phyloP scores from a whole-genome alignment of 495 filamentous ascomycete species.

The Hyaloscypha bicolor region DNA sequence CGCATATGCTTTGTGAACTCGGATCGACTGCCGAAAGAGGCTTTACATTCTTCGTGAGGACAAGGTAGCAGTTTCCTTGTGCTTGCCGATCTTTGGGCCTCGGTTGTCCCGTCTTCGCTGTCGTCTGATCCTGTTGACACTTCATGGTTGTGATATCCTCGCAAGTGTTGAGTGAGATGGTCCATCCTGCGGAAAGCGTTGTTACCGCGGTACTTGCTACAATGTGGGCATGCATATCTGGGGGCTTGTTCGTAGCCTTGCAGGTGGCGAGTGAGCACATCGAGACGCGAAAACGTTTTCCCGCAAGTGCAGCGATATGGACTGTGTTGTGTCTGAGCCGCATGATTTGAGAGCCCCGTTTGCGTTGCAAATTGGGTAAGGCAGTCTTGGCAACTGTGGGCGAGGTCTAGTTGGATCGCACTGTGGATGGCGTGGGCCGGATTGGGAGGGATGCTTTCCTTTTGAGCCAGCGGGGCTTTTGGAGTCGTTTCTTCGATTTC shows the following conservation, averaged over 20 bases:
- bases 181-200: background rate
- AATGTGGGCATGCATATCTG: background rate
- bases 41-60: background rate
- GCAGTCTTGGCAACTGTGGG: no score
- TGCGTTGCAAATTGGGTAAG: no score
- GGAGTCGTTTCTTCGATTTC: no score
- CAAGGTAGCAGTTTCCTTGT: background rate
- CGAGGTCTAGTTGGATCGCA: no score
- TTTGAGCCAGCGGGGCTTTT: no score
- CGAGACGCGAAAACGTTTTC: background rate
- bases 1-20: conserved; percentile 1
- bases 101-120: no score
- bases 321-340: background rate
- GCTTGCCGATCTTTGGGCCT: background rate
- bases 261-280: background rate
- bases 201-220: background rate
- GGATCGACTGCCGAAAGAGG: background rate
- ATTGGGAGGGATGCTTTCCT: no score
- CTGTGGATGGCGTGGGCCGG: no score
- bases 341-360: no score
- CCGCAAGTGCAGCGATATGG: background rate
- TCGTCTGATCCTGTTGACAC: background rate
- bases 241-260: background rate
- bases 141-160: background rate
- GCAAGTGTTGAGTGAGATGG: conserved; percentile 4